Evolutionary conservation across 2,329 filamentous ascomycete species (phyloP).

Genomic region (Penicillium sp.): DNA sequence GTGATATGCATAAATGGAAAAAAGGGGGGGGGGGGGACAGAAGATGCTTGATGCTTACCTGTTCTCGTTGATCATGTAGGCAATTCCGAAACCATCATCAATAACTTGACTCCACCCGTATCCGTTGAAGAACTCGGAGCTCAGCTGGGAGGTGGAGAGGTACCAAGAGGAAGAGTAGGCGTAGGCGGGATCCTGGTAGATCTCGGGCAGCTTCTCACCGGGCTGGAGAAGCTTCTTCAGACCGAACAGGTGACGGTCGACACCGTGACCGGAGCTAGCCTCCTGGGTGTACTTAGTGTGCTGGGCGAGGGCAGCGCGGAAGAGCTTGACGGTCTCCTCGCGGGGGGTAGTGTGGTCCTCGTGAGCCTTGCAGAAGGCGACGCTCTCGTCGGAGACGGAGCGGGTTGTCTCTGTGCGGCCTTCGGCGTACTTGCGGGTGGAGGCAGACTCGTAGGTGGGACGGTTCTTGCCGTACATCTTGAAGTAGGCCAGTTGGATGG

Average conservation of each 20-base stretch:
- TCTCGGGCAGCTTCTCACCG: conserved; percentile 74
- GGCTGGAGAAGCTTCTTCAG: conserved; percentile 84
- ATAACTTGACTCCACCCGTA: conserved; percentile 99
- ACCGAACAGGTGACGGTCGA: conserved; percentile 95
- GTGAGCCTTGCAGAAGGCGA: conserved; percentile 88
- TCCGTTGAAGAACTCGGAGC: conserved; percentile 96
- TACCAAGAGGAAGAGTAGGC: conserved; percentile 85
- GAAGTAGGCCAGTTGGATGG: conserved; percentile 96
- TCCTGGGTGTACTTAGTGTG: conserved; percentile 90
- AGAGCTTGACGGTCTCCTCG: conserved; percentile 68
- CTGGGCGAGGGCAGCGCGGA: conserved; percentile 76
- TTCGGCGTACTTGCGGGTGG: conserved; percentile 91
- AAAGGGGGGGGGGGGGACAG: neutral
- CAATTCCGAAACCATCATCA: conserved; percentile 92
- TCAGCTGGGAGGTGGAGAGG: conserved; percentile 83
- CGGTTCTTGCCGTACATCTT: conserved; percentile 99
- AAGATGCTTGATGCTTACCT: conserved; percentile 54
- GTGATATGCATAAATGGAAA: neutral
- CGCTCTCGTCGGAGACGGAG: conserved; percentile 83
- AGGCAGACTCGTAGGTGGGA: conserved; percentile 95
- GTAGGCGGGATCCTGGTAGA: conserved; percentile 86
- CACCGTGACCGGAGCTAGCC: conserved; percentile 87
- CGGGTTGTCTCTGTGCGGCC: conserved; percentile 96
- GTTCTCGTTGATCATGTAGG: conserved; percentile 99
- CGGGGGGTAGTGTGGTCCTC: conserved; percentile 64